Base-by-base conservation (phyloP, 208 protist genomes). In the Kentomonas sorsogonicus region DNA sequence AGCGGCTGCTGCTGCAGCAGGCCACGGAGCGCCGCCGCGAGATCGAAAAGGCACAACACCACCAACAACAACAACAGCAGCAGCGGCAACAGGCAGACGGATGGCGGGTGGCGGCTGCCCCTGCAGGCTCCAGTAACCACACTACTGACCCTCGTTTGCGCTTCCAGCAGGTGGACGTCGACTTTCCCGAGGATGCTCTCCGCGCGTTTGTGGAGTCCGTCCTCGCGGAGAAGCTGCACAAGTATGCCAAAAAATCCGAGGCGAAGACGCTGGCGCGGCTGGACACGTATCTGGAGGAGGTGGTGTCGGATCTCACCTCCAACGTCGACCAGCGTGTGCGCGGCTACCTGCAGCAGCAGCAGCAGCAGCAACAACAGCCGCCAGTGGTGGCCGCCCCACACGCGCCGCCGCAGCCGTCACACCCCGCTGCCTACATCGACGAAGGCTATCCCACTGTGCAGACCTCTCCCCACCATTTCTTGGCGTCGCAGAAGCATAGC, bases 1-100 rank as follows among this genome's bases (percentile, higher is more conserved):
- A 89, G 63, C 69, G 76, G n/a, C 64, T 91, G 56, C 74, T 94
- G 23, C 67, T 94, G 11, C 87, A 91, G 57, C 83, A 94, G 65
- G 75, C 78, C 23, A 63, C 61, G 40, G 72, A 83, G 56, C 60
- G 72, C 2, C 77, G 82, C 11, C 71, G 76, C 9, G 85, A 84
- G 53, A 47, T 72, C n/a, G 77, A 86, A 48, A 59, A 56, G 29
- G 67, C 59, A 25, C 44, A 64, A 27, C 63, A 70, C 26, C 62
- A 68, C 39, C 59, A 46, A 55, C 64, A 57, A 23, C 16, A 34
- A n/a, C 69, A 63, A 25, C 44, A 64, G 33, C 63, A 70, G 30
- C 62, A 68, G 44, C 59, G 41, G 60, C 64, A 57, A 23, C 16
- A 34, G 23, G 16, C 34, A 54, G 52, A 16, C 39, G 23, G 47